A percentile compares a stretch with the other conserved stretches of the same genome.
Evolutionary conservation across 768 basidiomycete species (phyloP).

Genomic region (Trametes meyenii): DNA sequence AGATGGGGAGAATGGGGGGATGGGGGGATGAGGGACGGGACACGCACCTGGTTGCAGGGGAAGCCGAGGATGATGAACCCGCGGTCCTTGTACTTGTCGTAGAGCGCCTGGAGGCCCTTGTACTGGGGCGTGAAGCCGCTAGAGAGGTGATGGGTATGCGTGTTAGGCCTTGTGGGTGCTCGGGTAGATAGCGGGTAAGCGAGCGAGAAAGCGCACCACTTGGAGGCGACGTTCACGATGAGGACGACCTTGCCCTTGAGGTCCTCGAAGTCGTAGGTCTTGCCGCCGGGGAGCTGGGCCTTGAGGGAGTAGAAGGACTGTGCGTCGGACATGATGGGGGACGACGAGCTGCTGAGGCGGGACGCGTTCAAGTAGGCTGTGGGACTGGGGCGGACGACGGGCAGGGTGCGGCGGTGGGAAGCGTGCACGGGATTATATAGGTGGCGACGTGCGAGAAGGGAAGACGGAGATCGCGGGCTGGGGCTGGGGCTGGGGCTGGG

Average conservation of each 20-base stretch:
- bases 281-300: constrained; percentile 58
- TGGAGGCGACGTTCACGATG: constrained; percentile 77
- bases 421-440: no score
- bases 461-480: no score
- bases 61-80: constrained; percentile 85
- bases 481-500: no score
- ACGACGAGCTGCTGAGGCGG: no score
- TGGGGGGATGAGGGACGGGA: constrained; percentile 44
- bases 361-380: no score
- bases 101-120: constrained; percentile 75
- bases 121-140: constrained; percentile 89
- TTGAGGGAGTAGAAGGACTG: constrained; percentile 67
- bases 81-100: constrained; percentile 79
- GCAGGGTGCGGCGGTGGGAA: not conserved
- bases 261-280: constrained; percentile 63
- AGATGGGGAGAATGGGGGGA: not conserved
- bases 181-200: not conserved
- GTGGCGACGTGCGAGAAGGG: no score
- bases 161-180: not conserved
- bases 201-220: constrained; percentile 54
- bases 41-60: constrained; percentile 68
- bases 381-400: not conserved
- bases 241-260: constrained; percentile 79
- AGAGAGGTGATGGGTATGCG: constrained; percentile 1
- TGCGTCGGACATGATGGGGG: constrained; percentile 27